phyloP scores from a whole-genome alignment of 1,284 basidiomycete species.

The Tilletia caries region DNA sequence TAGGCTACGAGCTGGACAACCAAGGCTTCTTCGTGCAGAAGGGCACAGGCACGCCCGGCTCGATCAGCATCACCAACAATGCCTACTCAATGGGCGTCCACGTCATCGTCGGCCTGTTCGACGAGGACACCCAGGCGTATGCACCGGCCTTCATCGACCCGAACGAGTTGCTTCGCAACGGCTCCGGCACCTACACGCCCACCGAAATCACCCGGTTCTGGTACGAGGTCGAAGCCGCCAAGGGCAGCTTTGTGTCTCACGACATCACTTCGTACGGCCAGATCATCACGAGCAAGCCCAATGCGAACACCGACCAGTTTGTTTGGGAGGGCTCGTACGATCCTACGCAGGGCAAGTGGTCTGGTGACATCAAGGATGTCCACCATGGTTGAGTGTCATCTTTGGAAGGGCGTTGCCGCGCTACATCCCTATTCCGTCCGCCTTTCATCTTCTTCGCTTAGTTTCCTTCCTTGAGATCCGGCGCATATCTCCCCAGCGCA shows the following conservation, averaged over 20 bases:
- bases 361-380: background rate
- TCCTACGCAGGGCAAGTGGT: background rate
- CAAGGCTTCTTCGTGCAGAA: background rate
- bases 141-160: background rate
- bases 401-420: no score
- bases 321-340: background rate
- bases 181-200: background rate
- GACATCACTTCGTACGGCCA: background rate
- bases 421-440: no score
- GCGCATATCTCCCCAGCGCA: no score
- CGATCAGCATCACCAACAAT: background rate
- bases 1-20: background rate
- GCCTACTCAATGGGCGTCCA: background rate
- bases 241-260: background rate
- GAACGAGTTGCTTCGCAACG: background rate
- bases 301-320: background rate
- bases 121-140: background rate
- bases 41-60: background rate
- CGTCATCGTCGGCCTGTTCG: conserved; percentile 3
- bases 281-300: background rate
- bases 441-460: no score
- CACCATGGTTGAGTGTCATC: no score
- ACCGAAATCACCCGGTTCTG: background rate
- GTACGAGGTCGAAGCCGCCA: background rate
- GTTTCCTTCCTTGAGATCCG: no score